Base-by-base conservation (phyloP, 2,329 filamentous ascomycete genomes). In the Xylariaceae sp. region DNA sequence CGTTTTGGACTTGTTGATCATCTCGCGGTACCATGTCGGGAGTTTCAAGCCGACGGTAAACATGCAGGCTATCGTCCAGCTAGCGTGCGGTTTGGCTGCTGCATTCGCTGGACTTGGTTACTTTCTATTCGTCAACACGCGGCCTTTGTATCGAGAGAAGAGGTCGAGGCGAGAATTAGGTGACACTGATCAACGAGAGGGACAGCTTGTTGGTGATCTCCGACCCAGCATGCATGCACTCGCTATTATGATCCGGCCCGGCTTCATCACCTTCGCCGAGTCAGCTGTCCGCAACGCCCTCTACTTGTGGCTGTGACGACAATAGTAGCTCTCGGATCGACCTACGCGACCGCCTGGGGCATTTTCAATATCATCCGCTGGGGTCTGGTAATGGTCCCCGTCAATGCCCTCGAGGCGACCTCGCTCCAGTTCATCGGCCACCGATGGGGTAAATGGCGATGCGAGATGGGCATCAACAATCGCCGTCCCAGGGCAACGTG, bases 281-380 rank as follows among this genome's bases (percentile, higher is more conserved):
- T 85, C 81, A 0, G 78, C 76, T 0, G 60, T 85, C 3, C 68
- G 83, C 5, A 88, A 87, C 45, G 69, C 77, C 0, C 64, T 88
- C 0, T 87, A 87, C 43, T 70, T 87, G 0, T 87, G 81, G 82
- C 66, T 87, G 71, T 87, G 1, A 71, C 64, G 36, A 76, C 70
- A 4, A 82, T 88, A 13, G 71, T 87, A 0, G 62, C 71, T 0
- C 65, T 87, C 42, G 81, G 81, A 0, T 60, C 65, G 0, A 70
- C 76, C 5, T 87, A 87, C 55, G 77, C 81, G 0, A 86, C 81
- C 0, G 80, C 82, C 1, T 88, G 81, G 82, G 78, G 81, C 2
- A 67, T 86, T 8, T 88, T 88, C 63, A 83, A 74, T 39, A 86
- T 81, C 0, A 86, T 87, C 29, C 71, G 81, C 11, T 86, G 82